Base-by-base conservation (phyloP, 75 land plant species). In the Selaginella tamariscina region DNA sequence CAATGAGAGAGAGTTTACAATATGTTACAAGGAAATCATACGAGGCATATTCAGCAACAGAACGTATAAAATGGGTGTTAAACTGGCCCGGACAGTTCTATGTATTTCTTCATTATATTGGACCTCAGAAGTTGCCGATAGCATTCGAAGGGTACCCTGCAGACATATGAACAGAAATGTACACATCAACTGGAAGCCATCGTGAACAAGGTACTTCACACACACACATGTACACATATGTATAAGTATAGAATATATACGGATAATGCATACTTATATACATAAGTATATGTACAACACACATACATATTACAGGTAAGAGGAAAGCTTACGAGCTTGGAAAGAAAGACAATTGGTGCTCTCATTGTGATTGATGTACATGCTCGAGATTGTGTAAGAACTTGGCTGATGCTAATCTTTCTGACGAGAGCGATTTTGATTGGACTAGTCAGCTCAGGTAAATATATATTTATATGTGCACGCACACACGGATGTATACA, bases 281-380 rank as follows among this genome's bases (percentile, higher is more conserved):
- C n/a, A n/a, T n/a, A n/a, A n/a, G n/a, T n/a, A n/a, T n/a, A n/a
- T n/a, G n/a, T n/a, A 39, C 49, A 15, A 15, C 49, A 5, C 49
- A 39, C 15, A 39, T 39, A 15, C 15, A 5, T 26, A 0, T 70
- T n/a, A 9, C 49, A 77, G 79, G 75, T 77, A 68, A 65, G 79
- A 21, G 76, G 79, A 0, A 68, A 77, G 65, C 55, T 77, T 15
- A 72, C 79, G 29, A 77, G 75, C 57, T 65, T 77, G 20, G 79
- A 77, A 55, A 68, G 79, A 13, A 77, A 77, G 60, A 77, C 79
- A 18, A 77, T 77, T 72, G 79, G 79, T 22, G 79, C 79, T 27
- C 71, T 77, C 1, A 77, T 77, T 72, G 79, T 77, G 20, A 77
- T 77, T 77, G 79, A 77, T 72, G 79, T 77, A 13, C 79, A 77